phyloP scores from a whole-genome alignment of 139 green algal species.

The Coelastrella sp. region DNA sequence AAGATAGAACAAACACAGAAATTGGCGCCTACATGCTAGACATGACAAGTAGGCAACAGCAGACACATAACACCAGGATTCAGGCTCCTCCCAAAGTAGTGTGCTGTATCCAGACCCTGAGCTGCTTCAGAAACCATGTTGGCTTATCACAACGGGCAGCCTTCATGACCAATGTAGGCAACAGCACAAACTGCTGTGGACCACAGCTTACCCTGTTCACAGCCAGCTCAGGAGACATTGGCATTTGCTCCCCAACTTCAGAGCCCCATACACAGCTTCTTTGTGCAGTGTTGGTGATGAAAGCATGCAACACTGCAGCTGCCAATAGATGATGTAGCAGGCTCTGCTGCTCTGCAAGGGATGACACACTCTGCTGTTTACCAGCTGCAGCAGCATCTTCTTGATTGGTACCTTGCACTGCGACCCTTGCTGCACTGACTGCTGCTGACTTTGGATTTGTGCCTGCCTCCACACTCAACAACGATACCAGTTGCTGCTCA shows the following conservation, averaged over 20 bases:
- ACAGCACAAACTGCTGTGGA: slow-evolving; percentile 2
- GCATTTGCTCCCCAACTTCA: too few species aligned
- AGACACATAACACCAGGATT: too few species aligned
- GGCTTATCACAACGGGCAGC: background rate
- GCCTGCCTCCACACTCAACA: background rate
- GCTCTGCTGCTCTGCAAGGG: background rate
- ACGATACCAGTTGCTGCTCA: background rate
- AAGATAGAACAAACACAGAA: too few species aligned
- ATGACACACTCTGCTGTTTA: background rate
- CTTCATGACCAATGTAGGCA: slow-evolving; percentile 34
- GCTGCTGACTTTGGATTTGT: background rate
- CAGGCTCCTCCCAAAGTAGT: slow-evolving; percentile 38
- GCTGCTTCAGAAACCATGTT: slow-evolving; percentile 31
- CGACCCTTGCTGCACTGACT: background rate
- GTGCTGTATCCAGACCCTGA: slow-evolving; percentile 34
- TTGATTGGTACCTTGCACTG: background rate
- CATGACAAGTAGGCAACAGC: too few species aligned
- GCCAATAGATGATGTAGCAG: background rate
- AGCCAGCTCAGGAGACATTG: background rate
- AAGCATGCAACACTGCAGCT: slow-evolving; percentile 31
- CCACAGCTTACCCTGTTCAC: background rate
- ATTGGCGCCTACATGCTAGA: too few species aligned
- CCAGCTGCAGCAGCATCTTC: background rate
- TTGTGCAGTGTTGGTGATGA: background rate
- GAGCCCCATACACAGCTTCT: background rate